Conservation (phyloP, 331 rosid genomes). For the Quercus phellos region DNA sequence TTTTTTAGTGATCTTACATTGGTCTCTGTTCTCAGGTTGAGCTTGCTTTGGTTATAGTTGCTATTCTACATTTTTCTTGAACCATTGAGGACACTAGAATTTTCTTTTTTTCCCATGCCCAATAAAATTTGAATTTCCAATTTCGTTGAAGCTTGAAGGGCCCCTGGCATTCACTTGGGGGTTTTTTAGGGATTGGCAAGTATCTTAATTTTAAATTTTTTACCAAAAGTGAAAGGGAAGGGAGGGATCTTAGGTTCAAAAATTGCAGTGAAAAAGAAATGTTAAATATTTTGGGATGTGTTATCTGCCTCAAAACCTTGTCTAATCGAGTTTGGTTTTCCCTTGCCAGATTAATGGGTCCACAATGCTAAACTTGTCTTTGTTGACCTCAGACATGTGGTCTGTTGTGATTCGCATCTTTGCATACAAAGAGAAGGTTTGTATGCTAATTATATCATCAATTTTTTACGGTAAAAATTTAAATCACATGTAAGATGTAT, state of each 20-base stretch:
- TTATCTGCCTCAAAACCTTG: not conserved
- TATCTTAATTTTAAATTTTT: not conserved
- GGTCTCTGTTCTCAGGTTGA: not conserved
- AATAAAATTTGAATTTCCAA: not conserved
- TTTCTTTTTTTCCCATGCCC: not conserved
- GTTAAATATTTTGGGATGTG: not conserved
- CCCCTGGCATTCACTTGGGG: not conserved
- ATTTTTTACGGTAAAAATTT: not conserved
- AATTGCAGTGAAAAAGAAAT: not conserved
- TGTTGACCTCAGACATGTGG: slow-evolving; percentile 99
- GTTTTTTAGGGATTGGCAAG: not conserved
- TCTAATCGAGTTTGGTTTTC: slow-evolving; percentile 8
- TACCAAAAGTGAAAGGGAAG: not conserved
- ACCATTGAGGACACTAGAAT: not conserved
- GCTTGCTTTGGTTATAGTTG: not conserved
- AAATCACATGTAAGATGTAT: not conserved
- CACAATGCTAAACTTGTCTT: slow-evolving; percentile 91
- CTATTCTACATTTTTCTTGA: not conserved
- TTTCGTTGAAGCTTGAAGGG: not conserved
- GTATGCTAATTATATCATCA: not conserved
- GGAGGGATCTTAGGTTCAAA: not conserved
- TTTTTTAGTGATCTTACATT: not conserved
- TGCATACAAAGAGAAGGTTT: slow-evolving; percentile 83
- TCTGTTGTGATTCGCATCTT: slow-evolving; percentile 84
- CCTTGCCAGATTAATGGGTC: slow-evolving; percentile 71